Base-by-base conservation (phyloP, 352 stramenopile species). In the Globisporangium carolinianum region DNA sequence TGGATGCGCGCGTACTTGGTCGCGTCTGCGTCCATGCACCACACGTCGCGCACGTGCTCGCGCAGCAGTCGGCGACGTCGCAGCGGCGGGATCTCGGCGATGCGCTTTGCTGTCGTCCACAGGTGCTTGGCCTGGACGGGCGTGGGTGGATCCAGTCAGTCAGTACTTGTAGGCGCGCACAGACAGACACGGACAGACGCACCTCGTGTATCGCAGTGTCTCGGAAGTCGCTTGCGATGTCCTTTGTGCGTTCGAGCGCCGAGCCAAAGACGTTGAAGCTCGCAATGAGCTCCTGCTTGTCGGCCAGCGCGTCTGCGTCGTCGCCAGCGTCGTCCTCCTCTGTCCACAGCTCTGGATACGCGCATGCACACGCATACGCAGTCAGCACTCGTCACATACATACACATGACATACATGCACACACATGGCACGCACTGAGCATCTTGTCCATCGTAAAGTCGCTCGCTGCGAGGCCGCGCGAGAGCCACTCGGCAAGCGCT, bases 401-500 rank as follows among this genome's bases (percentile, higher is more conserved):
- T 12, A 38, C 15, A 35, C n/a, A 32, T 32, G 24, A 3, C 1
- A 32, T 32, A 32, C 24, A 50, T 8, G 32, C 0, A 38, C 38
- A 11, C 15, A 8, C 10, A 57, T 6, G 6, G 7, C 10, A 68
- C 78, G 38, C 51, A 89, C 79, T 73, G 10, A 81, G 60, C 80
- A 92, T 92, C 63, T 89, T 89, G 3, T 76, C 75, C 71, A 90
- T 85, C 0, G 78, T 83, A 46, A 89, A 92, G 50, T 91, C 83
- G 49, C 77, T 72, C 35, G 79, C 69, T 5, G 65, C 50, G 47
- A 77, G 69, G 12, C 83, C 80, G 48, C 80, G 75, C 39, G 75
- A 64, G 46, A 92, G 69, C 83, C 83, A 92, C 58, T 92, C 83
- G 14, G 72, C 75, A 55, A 89, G 63, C 4, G 83, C 83, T 51